These are phyloP conservation scores for Pelargonium cotyledonis DNA, from an alignment of 441 rosid species.

Conservation along the genomic window DNA sequence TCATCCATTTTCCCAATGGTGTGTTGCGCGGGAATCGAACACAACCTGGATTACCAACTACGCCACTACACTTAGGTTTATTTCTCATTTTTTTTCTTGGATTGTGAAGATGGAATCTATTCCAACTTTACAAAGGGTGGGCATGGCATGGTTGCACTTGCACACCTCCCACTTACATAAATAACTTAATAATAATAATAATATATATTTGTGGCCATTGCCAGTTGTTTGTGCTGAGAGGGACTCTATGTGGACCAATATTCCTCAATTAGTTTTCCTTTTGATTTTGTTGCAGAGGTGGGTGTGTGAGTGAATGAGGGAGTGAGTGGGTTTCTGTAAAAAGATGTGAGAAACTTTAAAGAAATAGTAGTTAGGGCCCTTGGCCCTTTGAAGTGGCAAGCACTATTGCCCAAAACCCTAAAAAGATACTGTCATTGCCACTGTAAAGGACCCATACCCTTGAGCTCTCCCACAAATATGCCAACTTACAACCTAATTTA, in stretches of 20 bases:
- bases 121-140: not conserved
- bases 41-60: too few species aligned
- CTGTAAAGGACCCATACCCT: slow-evolving; percentile 32
- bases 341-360: slow-evolving; percentile 33
- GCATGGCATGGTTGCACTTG: not conserved
- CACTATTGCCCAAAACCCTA: slow-evolving; percentile 33
- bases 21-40: too few species aligned
- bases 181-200: too few species aligned
- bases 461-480: not conserved
- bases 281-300: slow-evolving; percentile 22
- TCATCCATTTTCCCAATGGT: too few species aligned
- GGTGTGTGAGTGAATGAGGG: slow-evolving; percentile 1
- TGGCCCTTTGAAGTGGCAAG: slow-evolving; percentile 34
- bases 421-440: slow-evolving; percentile 16
- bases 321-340: slow-evolving; percentile 32
- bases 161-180: not conserved
- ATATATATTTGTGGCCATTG: slow-evolving; percentile 4
- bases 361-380: not conserved
- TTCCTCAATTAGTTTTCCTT: slow-evolving; percentile 21
- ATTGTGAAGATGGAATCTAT: not conserved
- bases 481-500: too few species aligned
- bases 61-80: too few species aligned
- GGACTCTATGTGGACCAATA: slow-evolving; percentile 36
- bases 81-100: not conserved
- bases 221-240: slow-evolving; percentile 27